Evolutionary conservation across 805 yeast species (phyloP).

Genomic region (Lipomyces lipofer): DNA sequence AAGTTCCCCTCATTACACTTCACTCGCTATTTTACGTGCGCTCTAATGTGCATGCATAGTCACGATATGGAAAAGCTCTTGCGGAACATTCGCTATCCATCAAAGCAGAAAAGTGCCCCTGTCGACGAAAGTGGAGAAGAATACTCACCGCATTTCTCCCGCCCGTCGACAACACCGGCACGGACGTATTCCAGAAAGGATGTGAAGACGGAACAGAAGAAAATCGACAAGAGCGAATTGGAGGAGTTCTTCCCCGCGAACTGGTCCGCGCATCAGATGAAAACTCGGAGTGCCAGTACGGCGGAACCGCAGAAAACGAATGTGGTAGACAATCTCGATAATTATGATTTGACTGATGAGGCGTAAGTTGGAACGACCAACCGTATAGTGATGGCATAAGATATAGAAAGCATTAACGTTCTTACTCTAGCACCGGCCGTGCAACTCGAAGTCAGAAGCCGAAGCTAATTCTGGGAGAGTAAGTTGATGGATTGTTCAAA

Average conservation of each 20-base stretch:
- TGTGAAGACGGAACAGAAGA: not conserved
- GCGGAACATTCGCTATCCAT: not conserved
- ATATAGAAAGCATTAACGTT: not conserved
- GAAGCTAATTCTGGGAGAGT: conserved; percentile 19
- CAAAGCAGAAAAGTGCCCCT: not conserved
- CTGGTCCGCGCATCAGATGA: not conserved
- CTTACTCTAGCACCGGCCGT: not conserved
- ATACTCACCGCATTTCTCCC: not conserved
- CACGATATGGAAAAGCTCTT: not conserved
- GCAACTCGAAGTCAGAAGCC: conserved; percentile 12
- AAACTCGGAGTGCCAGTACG: conserved; percentile 3
- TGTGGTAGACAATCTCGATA: not conserved
- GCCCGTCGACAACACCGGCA: not conserved
- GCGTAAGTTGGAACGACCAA: not conserved
- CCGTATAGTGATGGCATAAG: too few species aligned
- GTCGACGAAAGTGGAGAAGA: not conserved
- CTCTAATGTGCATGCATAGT: not conserved
- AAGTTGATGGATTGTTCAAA: not conserved
- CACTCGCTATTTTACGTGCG: too few species aligned
- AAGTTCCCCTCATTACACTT: not conserved
- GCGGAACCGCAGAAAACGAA: conserved; percentile 9
- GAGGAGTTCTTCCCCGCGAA: not conserved
- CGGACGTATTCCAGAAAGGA: not conserved
- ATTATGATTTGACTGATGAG: conserved; percentile 11
- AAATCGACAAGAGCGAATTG: not conserved